Evolutionary conservation across 352 stramenopile species (phyloP), one percentile per base, ranked within the genome.

Genomic region (Globisporangium heterothallicum): DNA sequence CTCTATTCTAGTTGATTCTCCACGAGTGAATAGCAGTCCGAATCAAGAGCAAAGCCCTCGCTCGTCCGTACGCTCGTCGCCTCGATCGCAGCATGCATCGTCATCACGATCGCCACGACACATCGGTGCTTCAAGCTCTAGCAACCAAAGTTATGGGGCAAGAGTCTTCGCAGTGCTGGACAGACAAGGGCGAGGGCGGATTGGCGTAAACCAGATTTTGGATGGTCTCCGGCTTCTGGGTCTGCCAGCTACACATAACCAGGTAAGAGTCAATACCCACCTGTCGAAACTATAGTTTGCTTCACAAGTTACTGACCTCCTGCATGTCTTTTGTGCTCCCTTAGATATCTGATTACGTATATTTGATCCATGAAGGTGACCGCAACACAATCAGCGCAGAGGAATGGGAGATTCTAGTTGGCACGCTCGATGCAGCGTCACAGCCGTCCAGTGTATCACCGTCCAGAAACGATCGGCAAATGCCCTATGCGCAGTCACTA

Each of bases 261-360:
- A 89, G 56, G 75, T 87, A 43, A 43, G 53, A 27, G 21, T 0
- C 36, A 27, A 10, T 18, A 26, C 16, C 3, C 32, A 2, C 24
- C 6, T 42, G 18, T 21, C 14, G 13, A 21, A 19, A 58, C 8
- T n/a, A n/a, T n/a, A n/a, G n/a, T n/a, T 6, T 22, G 24, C 50
- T 16, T 24, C 14, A 58, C 22, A 9, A 3, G 21, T 19, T 5
- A 14, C 32, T 48, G 32, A 29, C 19, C 12, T n/a, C 2, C 12
- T 38, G 32, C 30, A 8, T 43, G 12, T 27, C 12, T 57, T 4
- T 38, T 30, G 29, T 49, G 34, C 21, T 29, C 19, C 22, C 26
- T 49, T 56, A 88, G 78, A 78, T 88, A 4, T 72, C 74, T 26
- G 78, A 88, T 60, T 88, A 88, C 14, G 64, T 88, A 1, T 88